Conservation (phyloP, 2,329 filamentous ascomycete species). For the Ophiocordyceps unilateralis region DNA sequence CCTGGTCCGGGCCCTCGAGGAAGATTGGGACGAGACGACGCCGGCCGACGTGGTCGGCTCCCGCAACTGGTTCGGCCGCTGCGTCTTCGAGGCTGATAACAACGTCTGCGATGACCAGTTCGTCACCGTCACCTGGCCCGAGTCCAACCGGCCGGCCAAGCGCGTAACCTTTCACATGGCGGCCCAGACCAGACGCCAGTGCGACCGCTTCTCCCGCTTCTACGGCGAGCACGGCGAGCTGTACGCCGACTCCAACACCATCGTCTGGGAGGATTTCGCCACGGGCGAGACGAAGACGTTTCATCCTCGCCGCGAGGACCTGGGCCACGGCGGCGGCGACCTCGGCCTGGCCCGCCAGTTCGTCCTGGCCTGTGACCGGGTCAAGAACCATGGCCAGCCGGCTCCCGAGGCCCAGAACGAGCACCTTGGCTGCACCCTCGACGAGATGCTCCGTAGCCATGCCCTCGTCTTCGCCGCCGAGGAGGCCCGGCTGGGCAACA, state of each 20-base stretch:
- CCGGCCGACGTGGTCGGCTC: conserved; percentile 28
- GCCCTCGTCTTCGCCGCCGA: conserved; percentile 90
- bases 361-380: conserved; percentile 61
- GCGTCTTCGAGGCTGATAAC: conserved; percentile 86
- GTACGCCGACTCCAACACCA: conserved; percentile 62
- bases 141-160: conserved; percentile 51
- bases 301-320: conserved; percentile 15
- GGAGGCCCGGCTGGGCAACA: conserved; percentile 54
- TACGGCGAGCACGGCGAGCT: conserved; percentile 82
- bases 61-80: conserved; percentile 76
- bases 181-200: conserved; percentile 73
- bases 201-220: conserved; percentile 66
- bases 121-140: conserved; percentile 77
- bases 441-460: conserved; percentile 80
- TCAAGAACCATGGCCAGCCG: conserved; percentile 51
- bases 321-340: conserved; percentile 23
- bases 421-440: conserved; percentile 65
- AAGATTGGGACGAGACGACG: conserved; percentile 35
- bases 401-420: conserved; percentile 56
- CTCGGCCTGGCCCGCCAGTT: conserved; percentile 60
- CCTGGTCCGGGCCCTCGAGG: conserved; percentile 24
- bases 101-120: conserved; percentile 86
- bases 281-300: conserved; percentile 16
- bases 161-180: conserved; percentile 89
- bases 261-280: conserved; percentile 49